Evolutionary conservation across 768 basidiomycete species (phyloP).

Genomic region (Leucocoprinus leucothites): DNA sequence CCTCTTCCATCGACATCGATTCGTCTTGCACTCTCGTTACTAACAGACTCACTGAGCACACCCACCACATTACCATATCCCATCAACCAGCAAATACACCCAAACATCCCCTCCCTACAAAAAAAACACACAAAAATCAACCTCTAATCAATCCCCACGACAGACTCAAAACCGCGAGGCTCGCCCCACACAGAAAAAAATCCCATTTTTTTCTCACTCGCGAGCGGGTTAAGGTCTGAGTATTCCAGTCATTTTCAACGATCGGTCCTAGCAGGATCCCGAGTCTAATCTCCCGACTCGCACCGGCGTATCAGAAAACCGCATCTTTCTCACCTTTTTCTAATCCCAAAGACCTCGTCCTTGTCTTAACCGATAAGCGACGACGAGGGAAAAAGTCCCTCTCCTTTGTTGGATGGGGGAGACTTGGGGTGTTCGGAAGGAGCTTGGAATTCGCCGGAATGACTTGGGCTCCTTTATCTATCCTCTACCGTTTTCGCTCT

Average conservation of each 20-base stretch:
- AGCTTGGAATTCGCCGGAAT: constrained; percentile 58
- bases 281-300: constrained; percentile 42
- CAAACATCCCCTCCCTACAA: neutral
- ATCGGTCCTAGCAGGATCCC: constrained; percentile 60
- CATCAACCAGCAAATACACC: neutral
- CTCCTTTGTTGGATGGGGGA: constrained; percentile 34
- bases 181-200: constrained; percentile 50
- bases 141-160: constrained; percentile 18
- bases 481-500: constrained; percentile 9
- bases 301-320: constrained; percentile 70
- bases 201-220: constrained; percentile 27
- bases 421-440: constrained; percentile 8
- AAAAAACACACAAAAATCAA: constrained; percentile 1
- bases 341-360: neutral
- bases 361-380: too few relatives aligned
- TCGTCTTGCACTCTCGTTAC: too few relatives aligned
- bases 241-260: constrained; percentile 54
- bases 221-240: constrained; percentile 88
- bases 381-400: constrained; percentile 1
- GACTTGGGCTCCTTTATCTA: constrained; percentile 39
- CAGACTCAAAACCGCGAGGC: constrained; percentile 64
- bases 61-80: neutral
- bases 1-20: constrained; percentile 38
- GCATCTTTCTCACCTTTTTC: constrained; percentile 17
- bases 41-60: neutral